phyloP scores from a whole-genome alignment of 169 alveolate species.

The Toxoplasma gondii region DNA sequence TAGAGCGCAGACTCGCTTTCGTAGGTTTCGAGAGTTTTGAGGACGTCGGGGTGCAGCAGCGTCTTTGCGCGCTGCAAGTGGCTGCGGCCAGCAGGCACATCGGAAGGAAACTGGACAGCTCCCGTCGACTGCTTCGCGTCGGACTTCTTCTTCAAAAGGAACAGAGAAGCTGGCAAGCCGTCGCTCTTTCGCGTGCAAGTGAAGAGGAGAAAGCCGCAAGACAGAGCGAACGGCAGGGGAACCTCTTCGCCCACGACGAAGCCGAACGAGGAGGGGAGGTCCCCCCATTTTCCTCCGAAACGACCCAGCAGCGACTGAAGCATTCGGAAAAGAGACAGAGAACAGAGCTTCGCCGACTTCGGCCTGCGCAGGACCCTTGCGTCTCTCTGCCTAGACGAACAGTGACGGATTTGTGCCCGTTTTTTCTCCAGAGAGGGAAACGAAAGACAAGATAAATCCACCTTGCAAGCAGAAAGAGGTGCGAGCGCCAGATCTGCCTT shows the following conservation, averaged over 20 bases:
- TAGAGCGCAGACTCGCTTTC: conserved; percentile 57
- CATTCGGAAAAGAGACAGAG: not conserved
- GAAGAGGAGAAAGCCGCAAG: not conserved
- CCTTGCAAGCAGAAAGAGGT: not conserved
- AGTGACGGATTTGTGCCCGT: not conserved
- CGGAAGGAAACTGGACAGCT: not conserved
- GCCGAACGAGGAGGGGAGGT: conserved; percentile 14
- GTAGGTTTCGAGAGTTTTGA: conserved; percentile 56
- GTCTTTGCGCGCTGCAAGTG: conserved; percentile 53
- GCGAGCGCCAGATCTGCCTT: not conserved
- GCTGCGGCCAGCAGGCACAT: not conserved
- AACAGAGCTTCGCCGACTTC: not conserved
- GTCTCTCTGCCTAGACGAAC: not conserved
- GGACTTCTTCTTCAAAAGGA: not conserved
- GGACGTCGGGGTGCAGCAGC: conserved; percentile 64
- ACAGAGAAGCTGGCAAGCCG: conserved; percentile 13
- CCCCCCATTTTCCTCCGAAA: not conserved
- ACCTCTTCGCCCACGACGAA: conserved; percentile 3
- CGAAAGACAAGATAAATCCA: too few species aligned
- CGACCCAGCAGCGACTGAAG: conserved; percentile 12
- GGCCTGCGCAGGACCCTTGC: not conserved
- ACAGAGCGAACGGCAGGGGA: not conserved
- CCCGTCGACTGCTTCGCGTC: not conserved
- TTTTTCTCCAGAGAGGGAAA: not conserved
- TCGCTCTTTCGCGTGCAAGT: conserved; percentile 19